These are phyloP conservation scores for Xylaria bambusicola DNA, from an alignment of 495 filamentous ascomycete genomes.

Conservation along the genomic window DNA sequence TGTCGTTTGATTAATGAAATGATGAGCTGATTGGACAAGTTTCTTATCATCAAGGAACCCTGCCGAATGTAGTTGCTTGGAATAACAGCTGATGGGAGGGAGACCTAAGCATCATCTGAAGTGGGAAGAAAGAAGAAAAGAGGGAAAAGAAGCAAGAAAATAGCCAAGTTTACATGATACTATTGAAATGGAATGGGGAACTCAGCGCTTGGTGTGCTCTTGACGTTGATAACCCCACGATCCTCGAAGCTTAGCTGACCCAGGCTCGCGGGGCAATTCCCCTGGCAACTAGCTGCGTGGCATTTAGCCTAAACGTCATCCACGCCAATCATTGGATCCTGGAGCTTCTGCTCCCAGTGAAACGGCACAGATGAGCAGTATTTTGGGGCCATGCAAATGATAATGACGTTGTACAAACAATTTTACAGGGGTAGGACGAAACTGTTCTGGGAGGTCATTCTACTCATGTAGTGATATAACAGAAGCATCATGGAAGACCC, in stretches of 20 bases:
- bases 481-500: not conserved
- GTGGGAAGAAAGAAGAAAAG: not conserved
- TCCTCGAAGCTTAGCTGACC: slow-evolving; percentile 1
- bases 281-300: slow-evolving; percentile 2
- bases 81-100: not conserved
- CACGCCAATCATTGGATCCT: slow-evolving; percentile 7
- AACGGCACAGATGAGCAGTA: not conserved
- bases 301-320: slow-evolving; percentile 17
- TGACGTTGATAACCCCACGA: slow-evolving; percentile 9
- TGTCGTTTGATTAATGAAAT: too few relatives aligned
- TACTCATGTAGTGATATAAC: too few relatives aligned
- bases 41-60: not conserved
- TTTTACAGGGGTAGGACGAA: too few relatives aligned
- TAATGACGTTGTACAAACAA: too few relatives aligned
- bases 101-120: not conserved
- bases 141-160: not conserved
- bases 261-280: slow-evolving; percentile 14
- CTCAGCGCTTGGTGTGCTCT: not conserved
- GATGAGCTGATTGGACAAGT: too few relatives aligned
- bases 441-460: too few relatives aligned
- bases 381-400: not conserved
- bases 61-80: not conserved
- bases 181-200: not conserved
- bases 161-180: not conserved
- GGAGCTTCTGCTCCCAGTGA: not conserved